Conservation (phyloP, 2,329 filamentous ascomycete species). For the Lecanosticta acicola region DNA sequence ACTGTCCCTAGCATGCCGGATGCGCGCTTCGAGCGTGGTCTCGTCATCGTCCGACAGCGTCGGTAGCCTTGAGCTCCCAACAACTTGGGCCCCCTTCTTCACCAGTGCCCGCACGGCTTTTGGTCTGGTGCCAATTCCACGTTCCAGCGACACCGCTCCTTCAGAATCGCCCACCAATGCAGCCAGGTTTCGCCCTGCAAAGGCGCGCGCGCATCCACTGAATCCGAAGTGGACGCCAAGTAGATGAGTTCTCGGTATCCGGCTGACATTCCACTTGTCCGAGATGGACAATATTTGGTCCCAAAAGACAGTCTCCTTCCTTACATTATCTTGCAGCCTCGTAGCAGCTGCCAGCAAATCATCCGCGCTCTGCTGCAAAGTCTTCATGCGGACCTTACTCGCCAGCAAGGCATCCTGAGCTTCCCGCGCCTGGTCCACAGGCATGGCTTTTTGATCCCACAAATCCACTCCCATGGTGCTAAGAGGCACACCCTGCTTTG, state of each 20-base stretch:
- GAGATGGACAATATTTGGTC: slow-evolving; percentile 74
- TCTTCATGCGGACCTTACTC: slow-evolving; percentile 71
- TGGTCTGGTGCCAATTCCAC: slow-evolving; percentile 50
- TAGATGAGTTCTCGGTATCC: slow-evolving; percentile 51
- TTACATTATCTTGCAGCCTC: slow-evolving; percentile 69
- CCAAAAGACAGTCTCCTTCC: slow-evolving; percentile 82
- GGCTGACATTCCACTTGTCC: slow-evolving; percentile 77
- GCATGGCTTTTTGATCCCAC: slow-evolving; percentile 45
- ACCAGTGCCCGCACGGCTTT: slow-evolving; percentile 64
- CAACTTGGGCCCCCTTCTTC: slow-evolving; percentile 51
- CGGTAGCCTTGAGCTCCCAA: slow-evolving; percentile 49
- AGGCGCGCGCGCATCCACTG: slow-evolving; percentile 60
- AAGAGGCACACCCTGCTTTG: slow-evolving; percentile 65
- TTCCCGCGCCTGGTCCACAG: slow-evolving; percentile 48
- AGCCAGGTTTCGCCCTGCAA: slow-evolving; percentile 69
- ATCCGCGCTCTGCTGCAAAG: slow-evolving; percentile 68
- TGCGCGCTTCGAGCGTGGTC: slow-evolving; percentile 59
- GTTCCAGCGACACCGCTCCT: slow-evolving; percentile 70
- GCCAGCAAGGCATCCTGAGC: slow-evolving; percentile 43
- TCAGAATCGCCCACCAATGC: slow-evolving; percentile 69
- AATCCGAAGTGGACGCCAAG: slow-evolving; percentile 88
- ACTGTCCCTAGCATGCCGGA: slow-evolving; percentile 70
- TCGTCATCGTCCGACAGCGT: slow-evolving; percentile 42
- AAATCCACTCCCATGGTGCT: slow-evolving; percentile 67
- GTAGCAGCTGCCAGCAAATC: slow-evolving; percentile 66